Base-by-base conservation (phyloP, 192 early-diverging fungal species). In the Ramicandelaber brevisporus region DNA sequence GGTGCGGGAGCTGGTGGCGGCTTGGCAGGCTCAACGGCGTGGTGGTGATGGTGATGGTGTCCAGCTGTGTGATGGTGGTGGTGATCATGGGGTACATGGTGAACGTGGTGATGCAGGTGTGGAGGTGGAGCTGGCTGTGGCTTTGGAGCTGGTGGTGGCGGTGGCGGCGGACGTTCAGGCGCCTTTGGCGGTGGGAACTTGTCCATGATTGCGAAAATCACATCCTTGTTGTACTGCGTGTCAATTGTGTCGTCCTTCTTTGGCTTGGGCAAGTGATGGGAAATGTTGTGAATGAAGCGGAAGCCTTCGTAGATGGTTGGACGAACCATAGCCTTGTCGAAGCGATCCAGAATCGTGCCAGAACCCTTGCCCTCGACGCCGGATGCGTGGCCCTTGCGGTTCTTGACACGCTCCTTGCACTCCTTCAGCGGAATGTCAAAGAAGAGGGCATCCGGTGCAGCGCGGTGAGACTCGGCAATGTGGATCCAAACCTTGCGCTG, bases 401-500 rank as follows among this genome's bases (percentile, higher is more conserved):
- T 52, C 29, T 55, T 48, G 12, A 79, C 67, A 2, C 75, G 61
- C 31, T 61, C 51, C 42, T 55, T 55, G 53, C 71, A 74, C 31
- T 57, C 63, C 34, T 58, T 46, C 14, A 44, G 41, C 31, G 57
- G 42, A 7, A 70, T 55, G 34, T 73, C 69, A 41, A 79, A 61
- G 37, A 73, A 63, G 31, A 79, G 60, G 12, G 63, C 65, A 46
- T 79, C 57, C 2, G 75, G 54, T 2, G 55, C 37, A 18, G 61
- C 41, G 29, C 54, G 50, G 8, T 56, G 46, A n/a, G 65, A 41
- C 17, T 56, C 40, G 17, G 73, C 75, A 26, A 76, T 50, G 22
- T 55, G 53, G 17, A 76, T 43, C 72, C 72, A 79, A 30, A 57
- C 57, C 41, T 64, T 65, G 30, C 75, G 62, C 45, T 79, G 75